phyloP scores from a whole-genome alignment of 1,139 yeast genomes.

The Kurtzmaniella quercitrusa region DNA sequence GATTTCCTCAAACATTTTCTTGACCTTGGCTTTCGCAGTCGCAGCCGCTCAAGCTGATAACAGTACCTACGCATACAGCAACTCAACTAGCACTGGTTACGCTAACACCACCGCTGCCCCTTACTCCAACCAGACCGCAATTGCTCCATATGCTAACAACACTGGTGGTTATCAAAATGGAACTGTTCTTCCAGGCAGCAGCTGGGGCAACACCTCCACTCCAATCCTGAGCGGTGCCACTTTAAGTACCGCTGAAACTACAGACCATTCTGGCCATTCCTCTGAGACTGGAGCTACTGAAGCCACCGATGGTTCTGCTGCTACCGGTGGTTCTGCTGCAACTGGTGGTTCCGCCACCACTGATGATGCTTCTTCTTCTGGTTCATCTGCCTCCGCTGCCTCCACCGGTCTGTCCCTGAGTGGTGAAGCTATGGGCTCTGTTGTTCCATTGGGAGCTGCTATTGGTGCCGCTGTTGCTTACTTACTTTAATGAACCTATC shows the following conservation, averaged over 20 bases:
- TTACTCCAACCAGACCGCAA: no score
- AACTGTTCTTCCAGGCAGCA: neutral
- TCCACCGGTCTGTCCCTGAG: neutral
- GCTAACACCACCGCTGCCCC: neutral
- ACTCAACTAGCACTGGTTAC: neutral
- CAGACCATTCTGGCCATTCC: neutral
- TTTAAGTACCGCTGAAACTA: neutral
- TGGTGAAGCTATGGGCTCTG: neutral
- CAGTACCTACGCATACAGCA: neutral
- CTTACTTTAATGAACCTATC: neutral
- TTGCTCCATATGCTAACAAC: neutral
- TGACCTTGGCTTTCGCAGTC: neutral
- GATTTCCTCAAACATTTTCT: neutral
- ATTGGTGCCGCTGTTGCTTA: constrained; percentile 1
- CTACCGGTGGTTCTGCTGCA: constrained; percentile 6
- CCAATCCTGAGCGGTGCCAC: no score
- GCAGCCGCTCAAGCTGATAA: neutral
- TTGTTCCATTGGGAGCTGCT: constrained; percentile 3
- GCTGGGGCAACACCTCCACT: no score
- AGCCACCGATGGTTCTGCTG: neutral
- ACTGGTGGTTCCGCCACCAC: constrained; percentile 10
- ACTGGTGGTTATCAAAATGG: no score
- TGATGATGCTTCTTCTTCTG: neutral
- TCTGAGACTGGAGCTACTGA: neutral
- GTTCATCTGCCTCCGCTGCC: constrained; percentile 4